These are phyloP conservation scores for Raphidocelis subcapitata DNA, from an alignment of 139 green algal genomes.

Conservation along the genomic window DNA sequence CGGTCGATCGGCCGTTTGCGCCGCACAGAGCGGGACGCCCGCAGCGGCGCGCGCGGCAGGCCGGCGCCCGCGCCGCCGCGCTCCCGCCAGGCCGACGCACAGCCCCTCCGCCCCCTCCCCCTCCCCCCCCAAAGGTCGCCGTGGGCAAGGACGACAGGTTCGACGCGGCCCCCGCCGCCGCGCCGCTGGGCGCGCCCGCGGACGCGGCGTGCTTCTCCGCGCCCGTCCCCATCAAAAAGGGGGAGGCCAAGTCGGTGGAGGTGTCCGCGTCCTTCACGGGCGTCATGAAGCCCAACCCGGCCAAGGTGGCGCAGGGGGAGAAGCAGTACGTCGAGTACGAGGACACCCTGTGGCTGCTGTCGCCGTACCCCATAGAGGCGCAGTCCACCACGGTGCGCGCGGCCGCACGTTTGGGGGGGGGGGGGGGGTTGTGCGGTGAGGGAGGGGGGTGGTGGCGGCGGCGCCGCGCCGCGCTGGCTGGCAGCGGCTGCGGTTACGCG, in stretches of 20 bases:
- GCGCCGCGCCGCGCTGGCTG: not conserved
- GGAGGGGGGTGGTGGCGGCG: no score
- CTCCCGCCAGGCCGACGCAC: no score
- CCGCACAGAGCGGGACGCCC: no score
- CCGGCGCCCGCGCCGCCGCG: no score
- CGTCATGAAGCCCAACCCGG: constrained; percentile 57
- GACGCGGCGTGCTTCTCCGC: constrained; percentile 44
- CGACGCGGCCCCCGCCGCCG: not conserved
- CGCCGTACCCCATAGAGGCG: constrained; percentile 58
- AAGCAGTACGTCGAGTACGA: constrained; percentile 70
- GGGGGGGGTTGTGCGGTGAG: no score
- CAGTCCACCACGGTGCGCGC: constrained; percentile 58
- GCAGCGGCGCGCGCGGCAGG: no score
- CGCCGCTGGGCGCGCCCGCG: constrained; percentile 24
- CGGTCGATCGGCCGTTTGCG: no score
- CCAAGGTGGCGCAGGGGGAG: constrained; percentile 65
- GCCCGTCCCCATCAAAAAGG: constrained; percentile 33
- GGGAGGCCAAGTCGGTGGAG: constrained; percentile 17
- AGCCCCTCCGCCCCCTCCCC: no score
- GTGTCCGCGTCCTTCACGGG: constrained; percentile 41
- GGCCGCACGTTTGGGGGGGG: no score
- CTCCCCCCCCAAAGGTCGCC: constrained; percentile 3
- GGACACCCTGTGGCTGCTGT: constrained; percentile 55
- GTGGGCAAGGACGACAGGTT: constrained; percentile 14
- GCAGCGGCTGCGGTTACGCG: not conserved